Evolutionary conservation across 257 asterid genomes (phyloP).

Genomic region (Jaltomata sinuosa): DNA sequence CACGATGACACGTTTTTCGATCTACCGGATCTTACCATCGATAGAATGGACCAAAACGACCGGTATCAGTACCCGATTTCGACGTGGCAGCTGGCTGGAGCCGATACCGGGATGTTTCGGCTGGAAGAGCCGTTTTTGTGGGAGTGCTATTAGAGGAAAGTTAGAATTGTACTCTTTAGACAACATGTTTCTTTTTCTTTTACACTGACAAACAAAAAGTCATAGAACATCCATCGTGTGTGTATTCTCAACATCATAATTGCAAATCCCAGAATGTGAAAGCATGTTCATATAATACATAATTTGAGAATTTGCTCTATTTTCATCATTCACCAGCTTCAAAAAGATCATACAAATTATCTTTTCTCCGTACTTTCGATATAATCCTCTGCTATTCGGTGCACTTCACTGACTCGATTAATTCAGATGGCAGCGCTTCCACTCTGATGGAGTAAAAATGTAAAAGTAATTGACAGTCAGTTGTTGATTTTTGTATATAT

Average conservation of each 20-base stretch:
- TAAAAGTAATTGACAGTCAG: neutral
- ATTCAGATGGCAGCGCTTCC: neutral
- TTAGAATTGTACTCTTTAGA: neutral
- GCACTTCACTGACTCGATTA: neutral
- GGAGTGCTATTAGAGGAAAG: slow-evolving; percentile 33
- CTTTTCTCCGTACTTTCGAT: too few relatives aligned
- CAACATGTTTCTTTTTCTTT: neutral
- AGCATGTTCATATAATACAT: neutral
- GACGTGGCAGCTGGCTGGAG: slow-evolving; percentile 60
- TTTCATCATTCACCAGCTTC: neutral
- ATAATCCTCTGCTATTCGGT: neutral
- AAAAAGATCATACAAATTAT: neutral
- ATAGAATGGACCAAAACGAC: slow-evolving; percentile 18
- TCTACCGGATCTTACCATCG: slow-evolving; percentile 60
- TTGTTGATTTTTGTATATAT: neutral
- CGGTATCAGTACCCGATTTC: slow-evolving; percentile 32
- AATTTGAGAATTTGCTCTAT: neutral
- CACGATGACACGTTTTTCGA: slow-evolving; percentile 69
- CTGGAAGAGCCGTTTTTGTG: slow-evolving; percentile 62
- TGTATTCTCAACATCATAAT: slow-evolving; percentile 3
- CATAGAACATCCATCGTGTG: neutral
- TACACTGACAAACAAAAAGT: neutral
- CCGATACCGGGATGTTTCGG: slow-evolving; percentile 47
- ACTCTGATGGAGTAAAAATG: neutral
- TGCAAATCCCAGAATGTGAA: neutral